A percentile compares a stretch with the other conserved stretches of the same genome.
Evolutionary conservation across 768 basidiomycete species (phyloP).

Genomic region (Mycena polygramma): DNA sequence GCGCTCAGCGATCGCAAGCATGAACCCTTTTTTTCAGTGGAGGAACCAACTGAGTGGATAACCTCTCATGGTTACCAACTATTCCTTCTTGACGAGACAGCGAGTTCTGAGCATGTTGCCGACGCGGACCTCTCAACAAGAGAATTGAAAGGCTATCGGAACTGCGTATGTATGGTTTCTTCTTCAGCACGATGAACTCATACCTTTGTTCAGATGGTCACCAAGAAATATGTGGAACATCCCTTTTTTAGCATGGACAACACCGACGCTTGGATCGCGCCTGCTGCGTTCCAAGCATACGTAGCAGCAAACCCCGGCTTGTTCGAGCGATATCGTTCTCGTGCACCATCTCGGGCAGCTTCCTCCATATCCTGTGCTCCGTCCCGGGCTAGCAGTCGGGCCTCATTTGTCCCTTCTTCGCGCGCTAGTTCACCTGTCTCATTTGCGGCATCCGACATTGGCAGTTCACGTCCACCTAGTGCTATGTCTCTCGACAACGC

Average conservation of each 20-base stretch:
- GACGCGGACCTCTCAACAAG: neutral
- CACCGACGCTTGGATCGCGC: conserved; percentile 2
- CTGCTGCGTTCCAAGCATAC: conserved; percentile 8
- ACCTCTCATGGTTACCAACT: conserved; percentile 7
- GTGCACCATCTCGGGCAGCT: conserved; percentile 10
- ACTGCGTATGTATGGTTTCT: neutral
- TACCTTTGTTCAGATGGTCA: neutral
- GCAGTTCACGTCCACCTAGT: neutral
- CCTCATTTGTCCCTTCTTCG: conserved; percentile 6
- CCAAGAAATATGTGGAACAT: conserved; percentile 3
- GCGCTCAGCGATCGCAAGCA: neutral
- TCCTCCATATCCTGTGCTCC: neutral
- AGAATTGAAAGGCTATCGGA: neutral
- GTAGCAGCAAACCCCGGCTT: neutral
- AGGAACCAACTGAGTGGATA: conserved; percentile 10
- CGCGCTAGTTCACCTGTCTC: conserved; percentile 2
- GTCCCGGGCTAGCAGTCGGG: conserved; percentile 1
- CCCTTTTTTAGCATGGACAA: conserved; percentile 23
- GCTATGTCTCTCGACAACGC: conserved; percentile 10
- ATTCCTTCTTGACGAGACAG: conserved; percentile 1
- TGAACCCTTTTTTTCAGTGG: conserved; percentile 7
- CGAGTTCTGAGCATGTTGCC: neutral
- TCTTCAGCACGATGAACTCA: neutral
- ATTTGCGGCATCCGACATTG: neutral
- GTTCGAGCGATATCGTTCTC: neutral